Percentiles rank a stretch among this genome's conserved stretches.
Evolutionary conservation across 2,329 filamentous ascomycete genomes (phyloP).

Genomic region (Neofusicoccum laricinum): DNA sequence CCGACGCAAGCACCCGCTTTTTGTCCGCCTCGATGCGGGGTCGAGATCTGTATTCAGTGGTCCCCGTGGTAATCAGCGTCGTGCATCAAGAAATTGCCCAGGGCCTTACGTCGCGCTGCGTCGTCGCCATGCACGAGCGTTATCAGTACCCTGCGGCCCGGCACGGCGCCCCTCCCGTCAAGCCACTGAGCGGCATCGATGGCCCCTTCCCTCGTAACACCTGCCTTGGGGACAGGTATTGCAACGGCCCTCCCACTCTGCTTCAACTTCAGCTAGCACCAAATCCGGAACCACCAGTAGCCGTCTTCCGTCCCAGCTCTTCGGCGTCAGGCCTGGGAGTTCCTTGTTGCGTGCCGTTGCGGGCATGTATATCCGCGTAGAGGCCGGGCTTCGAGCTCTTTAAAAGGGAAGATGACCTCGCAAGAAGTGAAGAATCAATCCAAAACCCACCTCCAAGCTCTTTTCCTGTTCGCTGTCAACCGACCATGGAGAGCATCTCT

Average conservation of each 20-base stretch:
- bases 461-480: no score
- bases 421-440: no score
- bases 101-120: not conserved
- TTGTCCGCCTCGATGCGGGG: not conserved
- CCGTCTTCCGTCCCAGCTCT: not conserved
- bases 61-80: not conserved
- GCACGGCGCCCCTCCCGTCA: not conserved
- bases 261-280: not conserved
- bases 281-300: not conserved
- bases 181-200: not conserved
- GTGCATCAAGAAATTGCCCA: not conserved
- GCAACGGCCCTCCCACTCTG: not conserved
- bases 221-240: not conserved
- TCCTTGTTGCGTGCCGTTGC: no score
- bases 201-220: not conserved
- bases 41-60: not conserved
- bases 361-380: no score
- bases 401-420: not conserved
- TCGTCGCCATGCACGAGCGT: not conserved
- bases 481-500: not conserved
- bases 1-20: not conserved
- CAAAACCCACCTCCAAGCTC: no score
- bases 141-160: not conserved
- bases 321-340: no score
- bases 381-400: not conserved